Evolutionary conservation across 441 rosid genomes (phyloP).

Genomic region (Croton setiger): DNA sequence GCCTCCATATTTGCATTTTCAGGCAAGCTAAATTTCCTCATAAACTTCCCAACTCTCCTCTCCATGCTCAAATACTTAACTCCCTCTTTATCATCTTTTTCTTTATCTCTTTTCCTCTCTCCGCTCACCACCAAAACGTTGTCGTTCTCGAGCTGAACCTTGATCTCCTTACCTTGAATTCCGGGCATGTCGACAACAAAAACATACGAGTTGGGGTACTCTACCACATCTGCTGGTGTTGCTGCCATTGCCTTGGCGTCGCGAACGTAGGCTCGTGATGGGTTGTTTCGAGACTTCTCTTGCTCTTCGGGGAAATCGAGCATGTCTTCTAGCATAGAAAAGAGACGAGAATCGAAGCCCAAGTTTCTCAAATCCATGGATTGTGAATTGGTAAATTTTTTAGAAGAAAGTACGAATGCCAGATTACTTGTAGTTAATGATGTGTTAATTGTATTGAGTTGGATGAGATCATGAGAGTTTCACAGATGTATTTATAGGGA

Average conservation of each 20-base stretch:
- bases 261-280: slow-evolving; percentile 38
- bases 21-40: slow-evolving; percentile 81
- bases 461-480: too few species aligned
- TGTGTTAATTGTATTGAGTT: too few species aligned
- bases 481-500: not conserved
- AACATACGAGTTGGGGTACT: slow-evolving; percentile 41
- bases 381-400: not conserved
- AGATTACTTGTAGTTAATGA: too few species aligned
- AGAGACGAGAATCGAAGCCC: not conserved
- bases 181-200: slow-evolving; percentile 67
- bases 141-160: slow-evolving; percentile 54
- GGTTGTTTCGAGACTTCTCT: slow-evolving; percentile 31
- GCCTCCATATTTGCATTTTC: slow-evolving; percentile 68
- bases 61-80: slow-evolving; percentile 79
- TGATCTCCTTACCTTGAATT: slow-evolving; percentile 45
- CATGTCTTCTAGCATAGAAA: not conserved
- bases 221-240: slow-evolving; percentile 55
- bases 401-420: too few species aligned
- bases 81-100: slow-evolving; percentile 48
- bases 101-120: slow-evolving; percentile 48
- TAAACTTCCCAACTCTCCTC: slow-evolving; percentile 71
- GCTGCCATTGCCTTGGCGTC: slow-evolving; percentile 63
- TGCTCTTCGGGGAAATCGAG: not conserved
- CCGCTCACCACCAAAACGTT: slow-evolving; percentile 49
- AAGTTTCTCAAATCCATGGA: not conserved